Evolutionary conservation across 257 asterid species (phyloP), one percentile per base, ranked within the genome.

Genomic region (Penstemon eatonii): DNA sequence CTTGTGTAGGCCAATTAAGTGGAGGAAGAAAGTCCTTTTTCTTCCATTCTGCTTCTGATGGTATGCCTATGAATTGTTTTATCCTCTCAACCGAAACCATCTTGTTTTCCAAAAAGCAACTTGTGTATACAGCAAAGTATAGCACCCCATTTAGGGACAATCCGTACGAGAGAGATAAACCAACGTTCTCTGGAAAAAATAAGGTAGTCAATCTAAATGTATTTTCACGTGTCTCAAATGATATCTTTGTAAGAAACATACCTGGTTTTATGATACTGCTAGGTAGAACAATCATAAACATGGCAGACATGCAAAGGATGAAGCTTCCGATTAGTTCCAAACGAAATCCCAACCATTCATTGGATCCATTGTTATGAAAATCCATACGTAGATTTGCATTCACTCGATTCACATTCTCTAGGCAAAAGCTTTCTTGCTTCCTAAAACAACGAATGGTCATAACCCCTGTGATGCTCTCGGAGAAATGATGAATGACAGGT

Each of bases 1-100:
- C 99, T 7, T 63, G 72, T 5, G 72, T 80, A 0, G 99, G 99
- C 99, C 99, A 93, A 71, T 74, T 82, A 46, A 78, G 62, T 2
- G 97, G 92, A 76, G 96, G 96, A 58, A 82, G 71, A 63, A 69
- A 5, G 63, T 87, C 91, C 46, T 69, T 73, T 50, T 79, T 89
- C 79, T 45, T 79, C 99, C 99, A 93, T 72, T 82, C 86, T 45
- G 97, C 99, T 81, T 93, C 99, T 6, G 97, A 83, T 60, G 86
- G 89, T 75, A 93, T 81, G 43, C 76, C 82, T 0, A 90, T 63
- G 84, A 90, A 93, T 72, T 93, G 99, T 65, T 90, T 93, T 52
- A 93, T 83, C 82, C 99, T 90, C 87, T 93, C 99, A 5, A 93
- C 97, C 2, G 96, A 90, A 59, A 93, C 97, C 99, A 93, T 90